Percentiles rank a stretch among this genome's conserved stretches.
Conservation (phyloP, 768 basidiomycete species). For the Suillus spraguei region DNA sequence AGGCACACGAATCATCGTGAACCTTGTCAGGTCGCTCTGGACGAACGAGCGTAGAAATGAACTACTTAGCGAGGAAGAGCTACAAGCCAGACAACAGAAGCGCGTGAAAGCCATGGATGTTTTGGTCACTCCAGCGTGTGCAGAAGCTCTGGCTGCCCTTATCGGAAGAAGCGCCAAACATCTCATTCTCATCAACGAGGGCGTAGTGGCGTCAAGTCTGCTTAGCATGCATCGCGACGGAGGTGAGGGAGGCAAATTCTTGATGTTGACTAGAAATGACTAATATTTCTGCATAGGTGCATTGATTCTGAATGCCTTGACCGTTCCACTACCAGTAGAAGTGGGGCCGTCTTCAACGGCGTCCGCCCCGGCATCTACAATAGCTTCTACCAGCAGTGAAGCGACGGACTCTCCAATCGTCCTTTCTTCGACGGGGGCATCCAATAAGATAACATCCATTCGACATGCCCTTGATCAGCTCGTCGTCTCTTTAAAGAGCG, state of each 20-base stretch:
- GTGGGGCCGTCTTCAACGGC: too few relatives aligned
- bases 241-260: conserved; percentile 45
- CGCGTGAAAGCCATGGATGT: conserved; percentile 54
- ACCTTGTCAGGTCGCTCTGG: conserved; percentile 81
- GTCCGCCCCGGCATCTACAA: conserved; percentile 38
- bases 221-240: conserved; percentile 67
- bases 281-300: conserved; percentile 45
- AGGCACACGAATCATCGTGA: conserved; percentile 86
- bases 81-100: conserved; percentile 46
- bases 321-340: conserved; percentile 50
- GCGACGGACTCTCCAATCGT: conserved; percentile 48
- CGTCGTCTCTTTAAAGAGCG: conserved; percentile 58
- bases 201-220: conserved; percentile 79
- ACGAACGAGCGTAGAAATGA: conserved; percentile 44
- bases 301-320: conserved; percentile 63
- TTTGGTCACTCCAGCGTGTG: conserved; percentile 55
- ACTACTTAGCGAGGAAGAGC: conserved; percentile 33
- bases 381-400: conserved; percentile 46
- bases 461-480: conserved; percentile 71
- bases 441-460: conserved; percentile 45
- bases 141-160: conserved; percentile 66
- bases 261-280: neutral
- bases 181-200: conserved; percentile 87
- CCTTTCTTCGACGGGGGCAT: conserved; percentile 39
- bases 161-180: conserved; percentile 78